Base-by-base conservation (phyloP, 2,329 filamentous ascomycete genomes). In the Ascocoryne sarcoides region DNA sequence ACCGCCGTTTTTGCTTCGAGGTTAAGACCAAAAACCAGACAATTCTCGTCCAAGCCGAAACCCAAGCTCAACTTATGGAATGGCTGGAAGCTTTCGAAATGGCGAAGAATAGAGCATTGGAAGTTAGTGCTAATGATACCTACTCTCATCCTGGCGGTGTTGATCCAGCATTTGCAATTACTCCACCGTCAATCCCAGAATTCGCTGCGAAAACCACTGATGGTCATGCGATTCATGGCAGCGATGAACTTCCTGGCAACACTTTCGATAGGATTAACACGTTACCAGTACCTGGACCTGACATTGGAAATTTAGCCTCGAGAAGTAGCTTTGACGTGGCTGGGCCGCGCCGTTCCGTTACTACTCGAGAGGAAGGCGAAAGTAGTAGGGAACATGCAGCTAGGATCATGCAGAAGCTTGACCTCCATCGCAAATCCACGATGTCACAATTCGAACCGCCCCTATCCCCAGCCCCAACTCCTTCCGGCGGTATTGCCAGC, bases 11-110 rank as follows among this genome's bases (percentile, higher is more conserved):
- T 63, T 96, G 92, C 60, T 95, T 98, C 55, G 92, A 98, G 63
- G 84, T 98, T 56, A 98, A 96, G 69, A 98, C 92, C 2, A 98
- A 95, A 62, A 94, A 86, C 56, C 84, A 84, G 47, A 92, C 82
- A 36, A 79, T 95, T 48, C 68, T 95, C 44, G 70, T 98, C 3
- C 92, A 98, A 64, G 85, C 90, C 4, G 92, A 98, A 60, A 95
- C 87, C 0, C 92, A 98, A 60, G 70, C 68, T 36, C 86, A 96
- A 58, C 73, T 98, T n/a, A 88, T 84, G 43, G 85, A 94, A 54
- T 98, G 92, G 92, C 79, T 98, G 40, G 79, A 85, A 49, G 81
- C 90, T 0, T 95, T 98, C 53, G 90, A 98, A 52, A 77, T 89
- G 12, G 89, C 90, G 39, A 98, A 98, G 65, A 86, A 89, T 52